Base-by-base conservation (phyloP, 2,329 filamentous ascomycete species). In the Aspergillus tubingensis region DNA sequence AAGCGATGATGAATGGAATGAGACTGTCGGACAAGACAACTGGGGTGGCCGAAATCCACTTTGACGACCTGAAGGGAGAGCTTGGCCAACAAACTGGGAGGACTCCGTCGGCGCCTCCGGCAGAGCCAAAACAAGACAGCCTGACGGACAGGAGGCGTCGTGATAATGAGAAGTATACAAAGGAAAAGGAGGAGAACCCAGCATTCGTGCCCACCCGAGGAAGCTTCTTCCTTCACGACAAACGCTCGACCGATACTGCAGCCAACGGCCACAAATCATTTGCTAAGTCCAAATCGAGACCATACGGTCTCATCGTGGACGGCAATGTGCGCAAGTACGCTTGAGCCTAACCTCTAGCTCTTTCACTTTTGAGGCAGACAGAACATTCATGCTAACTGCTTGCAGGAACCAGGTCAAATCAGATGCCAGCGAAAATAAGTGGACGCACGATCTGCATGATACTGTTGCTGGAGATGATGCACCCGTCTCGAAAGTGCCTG, bases 181-280 rank as follows among this genome's bases (percentile, higher is more conserved):
- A 90, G 79, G 91, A 91, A 76, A 86, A 91, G 68, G 92, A 96
- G 73, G 88, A 91, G 68, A 92, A 96, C 75, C 94, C 94, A 38
- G 88, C 93, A 10, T 96, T 96, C 78, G 94, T 97, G 58, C 94
- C 95, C 57, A 97, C 96, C 72, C 85, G 94, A 66, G 95, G 95
- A 61, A 89, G 91, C 63, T 98, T 98, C 82, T 98, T 97, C 80
- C 92, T 98, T 86, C 94, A 98, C 76, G 95, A 98, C 74, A 91
- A 95, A 71, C 86, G 92, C 63, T 88, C 91, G 68, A 86, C 90
- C 58, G 89, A 89, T n/a, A 85, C 88, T 48, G 86, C 88, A 66
- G 85, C 88, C 56, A 94, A 93, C 76, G 90, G 90, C 56, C 92
- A 94, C 76, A 84, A 90, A 59, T 86, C 88, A 11, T 70, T 65